Conservation (phyloP, 306 rosid species). For the Glycine latifolia region DNA sequence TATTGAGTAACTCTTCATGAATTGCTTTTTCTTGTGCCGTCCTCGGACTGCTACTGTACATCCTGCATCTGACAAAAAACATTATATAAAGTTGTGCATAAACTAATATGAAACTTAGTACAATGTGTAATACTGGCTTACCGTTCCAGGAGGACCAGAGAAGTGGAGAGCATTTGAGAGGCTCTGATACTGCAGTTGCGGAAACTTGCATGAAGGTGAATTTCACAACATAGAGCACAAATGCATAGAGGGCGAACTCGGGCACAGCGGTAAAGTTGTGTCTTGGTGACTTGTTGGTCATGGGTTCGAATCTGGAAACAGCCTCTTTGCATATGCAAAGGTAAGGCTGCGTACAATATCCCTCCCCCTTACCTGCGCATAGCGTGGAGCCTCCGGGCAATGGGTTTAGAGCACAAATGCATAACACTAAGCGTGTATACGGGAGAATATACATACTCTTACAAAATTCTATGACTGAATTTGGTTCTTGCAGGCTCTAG, state of each 20-base stretch:
- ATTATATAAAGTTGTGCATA: neutral
- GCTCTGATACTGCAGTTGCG: conserved; percentile 55
- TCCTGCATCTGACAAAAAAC: conserved; percentile 14
- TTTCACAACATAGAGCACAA: conserved; percentile 33
- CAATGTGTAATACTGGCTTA: conserved; percentile 38
- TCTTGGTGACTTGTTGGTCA: too few relatives aligned
- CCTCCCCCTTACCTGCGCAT: too few relatives aligned
- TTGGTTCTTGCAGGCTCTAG: conserved; percentile 67
- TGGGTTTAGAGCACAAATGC: conserved; percentile 12
- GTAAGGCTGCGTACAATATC: too few relatives aligned
- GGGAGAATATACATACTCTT: neutral
- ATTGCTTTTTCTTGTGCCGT: neutral
- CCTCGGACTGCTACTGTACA: conserved; percentile 15
- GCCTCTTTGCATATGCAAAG: too few relatives aligned
- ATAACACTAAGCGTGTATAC: conserved; percentile 7
- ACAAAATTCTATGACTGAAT: neutral
- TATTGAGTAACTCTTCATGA: conserved; percentile 11
- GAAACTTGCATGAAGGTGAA: conserved; percentile 71
- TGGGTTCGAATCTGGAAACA: too few relatives aligned
- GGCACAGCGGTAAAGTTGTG: too few relatives aligned
- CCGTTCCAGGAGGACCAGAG: conserved; percentile 54
- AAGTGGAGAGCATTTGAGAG: conserved; percentile 60
- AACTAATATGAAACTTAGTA: conserved; percentile 4
- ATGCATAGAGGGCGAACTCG: too few relatives aligned
- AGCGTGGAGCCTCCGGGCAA: too few relatives aligned